Evolutionary conservation across 2,329 filamentous ascomycete species (phyloP).

Genomic region (Exophiala oligosperma): DNA sequence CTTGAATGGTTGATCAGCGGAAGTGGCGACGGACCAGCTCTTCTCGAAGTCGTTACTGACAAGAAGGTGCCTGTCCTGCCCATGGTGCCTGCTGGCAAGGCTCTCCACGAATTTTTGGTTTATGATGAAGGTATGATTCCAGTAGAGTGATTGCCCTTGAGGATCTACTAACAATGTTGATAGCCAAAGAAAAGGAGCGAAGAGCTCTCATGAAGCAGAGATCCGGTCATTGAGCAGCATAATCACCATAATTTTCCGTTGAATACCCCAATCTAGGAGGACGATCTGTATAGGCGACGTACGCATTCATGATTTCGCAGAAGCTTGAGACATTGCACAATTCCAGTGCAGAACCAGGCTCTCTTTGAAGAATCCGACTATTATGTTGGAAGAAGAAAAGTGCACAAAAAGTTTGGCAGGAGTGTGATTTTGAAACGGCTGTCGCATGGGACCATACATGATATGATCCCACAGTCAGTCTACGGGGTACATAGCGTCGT

Average conservation of each 20-base stretch:
- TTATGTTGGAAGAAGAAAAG: neutral
- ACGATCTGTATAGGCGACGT: slow-evolving; percentile 17
- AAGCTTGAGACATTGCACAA: neutral
- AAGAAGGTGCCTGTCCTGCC: slow-evolving; percentile 80
- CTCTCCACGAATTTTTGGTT: slow-evolving; percentile 87
- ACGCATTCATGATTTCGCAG: slow-evolving; percentile 9
- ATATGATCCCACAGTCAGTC: too few relatives aligned
- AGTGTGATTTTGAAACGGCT: too few relatives aligned
- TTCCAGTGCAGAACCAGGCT: neutral
- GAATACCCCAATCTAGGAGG: neutral
- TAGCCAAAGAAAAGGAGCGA: slow-evolving; percentile 68
- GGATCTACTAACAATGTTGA: slow-evolving; percentile 19
- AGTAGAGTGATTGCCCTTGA: slow-evolving; percentile 1
- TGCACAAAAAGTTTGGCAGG: neutral
- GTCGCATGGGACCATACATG: too few relatives aligned
- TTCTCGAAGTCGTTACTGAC: slow-evolving; percentile 84
- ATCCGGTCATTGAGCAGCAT: slow-evolving; percentile 12
- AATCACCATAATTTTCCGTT: neutral
- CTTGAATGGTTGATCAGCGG: slow-evolving; percentile 86
- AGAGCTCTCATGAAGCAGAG: slow-evolving; percentile 61
- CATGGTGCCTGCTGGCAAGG: slow-evolving; percentile 89
- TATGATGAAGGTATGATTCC: slow-evolving; percentile 72
- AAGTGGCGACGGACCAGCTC: slow-evolving; percentile 73
- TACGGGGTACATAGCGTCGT: too few relatives aligned
- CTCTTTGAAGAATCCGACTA: neutral